These are phyloP conservation scores for Plasmodium gallinaceum DNA, from an alignment of 169 alveolate species.

Conservation along the genomic window DNA sequence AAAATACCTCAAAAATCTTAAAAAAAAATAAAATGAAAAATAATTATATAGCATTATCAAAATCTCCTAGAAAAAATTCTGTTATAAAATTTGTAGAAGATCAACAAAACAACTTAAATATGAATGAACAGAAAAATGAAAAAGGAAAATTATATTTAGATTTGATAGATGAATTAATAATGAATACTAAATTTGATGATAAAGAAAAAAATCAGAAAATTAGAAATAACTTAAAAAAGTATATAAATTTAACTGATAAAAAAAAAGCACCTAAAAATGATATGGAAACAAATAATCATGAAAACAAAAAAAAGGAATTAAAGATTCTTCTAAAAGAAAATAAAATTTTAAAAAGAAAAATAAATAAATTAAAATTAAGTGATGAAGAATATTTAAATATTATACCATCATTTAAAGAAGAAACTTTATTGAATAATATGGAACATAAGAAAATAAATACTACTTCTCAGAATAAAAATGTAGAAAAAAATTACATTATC, in stretches of 20 bases:
- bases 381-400: constrained; percentile 1
- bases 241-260: neutral
- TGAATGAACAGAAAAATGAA: neutral
- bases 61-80: too few relatives aligned
- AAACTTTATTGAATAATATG: neutral
- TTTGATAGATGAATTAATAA: neutral
- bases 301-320: constrained; percentile 24
- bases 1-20: neutral
- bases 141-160: neutral
- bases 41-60: too few relatives aligned
- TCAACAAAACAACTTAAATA: too few relatives aligned
- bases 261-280: neutral
- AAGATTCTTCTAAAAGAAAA: constrained; percentile 33
- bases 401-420: neutral
- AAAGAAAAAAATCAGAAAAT: neutral
- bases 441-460: neutral
- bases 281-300: neutral
- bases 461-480: neutral
- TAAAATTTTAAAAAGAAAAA: constrained; percentile 25
- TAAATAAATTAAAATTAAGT: constrained; percentile 26
- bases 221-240: neutral
- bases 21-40: neutral
- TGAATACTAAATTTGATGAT: neutral
- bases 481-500: neutral
- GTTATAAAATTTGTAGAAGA: too few relatives aligned